phyloP scores from a whole-genome alignment of 2,329 filamentous ascomycete species.

The Botrytis porri region DNA sequence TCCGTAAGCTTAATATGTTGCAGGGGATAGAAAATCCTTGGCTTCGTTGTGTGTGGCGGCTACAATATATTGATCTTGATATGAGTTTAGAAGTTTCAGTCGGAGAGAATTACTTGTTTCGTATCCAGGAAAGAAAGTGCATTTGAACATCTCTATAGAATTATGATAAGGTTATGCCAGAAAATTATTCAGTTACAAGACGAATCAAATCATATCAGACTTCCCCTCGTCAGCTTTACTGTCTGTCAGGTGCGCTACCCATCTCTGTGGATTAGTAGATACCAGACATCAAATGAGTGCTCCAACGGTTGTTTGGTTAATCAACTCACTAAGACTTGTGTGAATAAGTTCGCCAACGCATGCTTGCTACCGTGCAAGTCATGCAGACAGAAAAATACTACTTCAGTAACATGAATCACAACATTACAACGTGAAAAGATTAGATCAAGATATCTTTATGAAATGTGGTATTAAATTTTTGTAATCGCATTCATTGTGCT shows the following conservation, averaged over 20 bases:
- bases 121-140: not conserved
- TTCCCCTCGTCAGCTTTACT: not conserved
- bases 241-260: not conserved
- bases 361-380: slow-evolving; percentile 3
- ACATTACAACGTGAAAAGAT: not conserved
- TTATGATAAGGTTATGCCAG: not conserved
- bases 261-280: not conserved
- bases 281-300: not conserved
- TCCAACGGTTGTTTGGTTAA: not conserved
- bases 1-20: not conserved
- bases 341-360: not conserved
- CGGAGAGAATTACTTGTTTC: not conserved
- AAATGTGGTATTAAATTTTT: slow-evolving; percentile 9
- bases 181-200: not conserved
- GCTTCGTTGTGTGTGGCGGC: not conserved
- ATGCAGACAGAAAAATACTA: not conserved
- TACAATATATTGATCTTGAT: not conserved
- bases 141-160: not conserved
- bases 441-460: not conserved
- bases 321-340: not conserved
- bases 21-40: not conserved
- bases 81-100: not conserved
- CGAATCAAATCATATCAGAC: not conserved
- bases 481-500: slow-evolving; percentile 1
- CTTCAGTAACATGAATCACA: not conserved